Conservation (phyloP, 805 yeast genomes). For the Candida yuanshanica region DNA sequence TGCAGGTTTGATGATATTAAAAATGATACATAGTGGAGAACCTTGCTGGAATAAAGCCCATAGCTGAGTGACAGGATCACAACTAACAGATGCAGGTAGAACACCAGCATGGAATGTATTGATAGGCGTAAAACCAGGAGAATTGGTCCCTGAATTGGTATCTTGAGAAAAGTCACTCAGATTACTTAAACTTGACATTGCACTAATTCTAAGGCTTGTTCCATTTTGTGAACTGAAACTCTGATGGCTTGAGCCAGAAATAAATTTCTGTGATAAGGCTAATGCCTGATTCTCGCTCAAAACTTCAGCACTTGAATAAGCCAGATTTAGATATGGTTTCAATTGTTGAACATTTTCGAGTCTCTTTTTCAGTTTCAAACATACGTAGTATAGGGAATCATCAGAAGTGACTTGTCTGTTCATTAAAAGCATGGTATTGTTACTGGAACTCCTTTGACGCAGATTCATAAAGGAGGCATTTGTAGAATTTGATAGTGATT, state of each 20-base stretch:
- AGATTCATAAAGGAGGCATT: conserved; percentile 10
- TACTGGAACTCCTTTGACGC: conserved; percentile 5
- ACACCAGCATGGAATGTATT: conserved; percentile 72
- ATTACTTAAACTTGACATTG: conserved; percentile 28
- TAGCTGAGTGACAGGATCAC: conserved; percentile 90
- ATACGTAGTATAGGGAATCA: conserved; percentile 68
- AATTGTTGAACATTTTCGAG: conserved; percentile 59
- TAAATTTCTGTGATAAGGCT: conserved; percentile 32
- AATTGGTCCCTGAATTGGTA: neutral
- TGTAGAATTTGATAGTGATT: conserved; percentile 3
- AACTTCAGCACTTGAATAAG: conserved; percentile 60
- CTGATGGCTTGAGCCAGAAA: conserved; percentile 8
- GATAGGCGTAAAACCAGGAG: conserved; percentile 17
- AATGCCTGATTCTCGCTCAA: conserved; percentile 69
- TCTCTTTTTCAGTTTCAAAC: conserved; percentile 49
- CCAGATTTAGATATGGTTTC: conserved; percentile 59
- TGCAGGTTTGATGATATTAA: conserved; percentile 62
- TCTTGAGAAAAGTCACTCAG: conserved; percentile 26
- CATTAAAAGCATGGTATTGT: conserved; percentile 40
- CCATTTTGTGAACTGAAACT: conserved; percentile 14
- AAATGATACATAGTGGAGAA: conserved; percentile 80
- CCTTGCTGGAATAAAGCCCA: conserved; percentile 91
- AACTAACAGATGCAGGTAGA: conserved; percentile 62
- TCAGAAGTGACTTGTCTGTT: conserved; percentile 55
- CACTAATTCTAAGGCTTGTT: conserved; percentile 28